Percentiles rank a stretch among this genome's conserved stretches.
Conservation (phyloP, 2,329 filamentous ascomycete species). For the Trichoderma aggressivum region DNA sequence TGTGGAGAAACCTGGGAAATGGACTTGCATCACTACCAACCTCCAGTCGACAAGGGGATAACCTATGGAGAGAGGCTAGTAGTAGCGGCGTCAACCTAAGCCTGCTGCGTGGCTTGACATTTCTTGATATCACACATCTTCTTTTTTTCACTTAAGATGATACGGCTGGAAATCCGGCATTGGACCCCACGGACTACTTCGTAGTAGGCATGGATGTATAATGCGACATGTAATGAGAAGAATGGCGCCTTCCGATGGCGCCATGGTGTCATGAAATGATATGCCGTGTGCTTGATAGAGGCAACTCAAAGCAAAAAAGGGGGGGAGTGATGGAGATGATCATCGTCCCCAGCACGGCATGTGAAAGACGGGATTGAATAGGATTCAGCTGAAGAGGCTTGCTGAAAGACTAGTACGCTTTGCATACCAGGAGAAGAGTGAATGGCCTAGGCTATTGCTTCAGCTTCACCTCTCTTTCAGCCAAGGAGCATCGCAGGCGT, state of each 20-base stretch:
- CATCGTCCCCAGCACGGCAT: background rate
- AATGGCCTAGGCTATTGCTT: background rate
- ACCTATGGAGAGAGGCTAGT: background rate
- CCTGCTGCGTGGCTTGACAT: background rate
- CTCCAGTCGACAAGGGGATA: background rate
- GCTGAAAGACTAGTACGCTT: background rate
- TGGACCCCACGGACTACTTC: background rate
- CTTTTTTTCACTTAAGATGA: background rate
- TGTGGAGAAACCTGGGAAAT: background rate
- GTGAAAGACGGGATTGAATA: background rate
- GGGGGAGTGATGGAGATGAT: background rate
- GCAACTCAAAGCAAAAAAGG: background rate
- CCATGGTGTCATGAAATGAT: slow-evolving; percentile 6
- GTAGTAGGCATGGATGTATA: background rate
- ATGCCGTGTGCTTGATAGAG: background rate
- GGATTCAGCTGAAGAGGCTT: background rate
- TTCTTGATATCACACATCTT: background rate
- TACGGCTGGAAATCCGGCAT: background rate
- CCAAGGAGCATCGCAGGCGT: background rate
- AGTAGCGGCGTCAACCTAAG: background rate
- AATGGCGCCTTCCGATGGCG: slow-evolving; percentile 9
- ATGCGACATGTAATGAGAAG: background rate
- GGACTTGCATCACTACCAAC: background rate
- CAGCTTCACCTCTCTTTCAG: background rate
- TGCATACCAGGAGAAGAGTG: background rate